Conservation (phyloP, 768 basidiomycete genomes). For the Phallus indusiatus region DNA sequence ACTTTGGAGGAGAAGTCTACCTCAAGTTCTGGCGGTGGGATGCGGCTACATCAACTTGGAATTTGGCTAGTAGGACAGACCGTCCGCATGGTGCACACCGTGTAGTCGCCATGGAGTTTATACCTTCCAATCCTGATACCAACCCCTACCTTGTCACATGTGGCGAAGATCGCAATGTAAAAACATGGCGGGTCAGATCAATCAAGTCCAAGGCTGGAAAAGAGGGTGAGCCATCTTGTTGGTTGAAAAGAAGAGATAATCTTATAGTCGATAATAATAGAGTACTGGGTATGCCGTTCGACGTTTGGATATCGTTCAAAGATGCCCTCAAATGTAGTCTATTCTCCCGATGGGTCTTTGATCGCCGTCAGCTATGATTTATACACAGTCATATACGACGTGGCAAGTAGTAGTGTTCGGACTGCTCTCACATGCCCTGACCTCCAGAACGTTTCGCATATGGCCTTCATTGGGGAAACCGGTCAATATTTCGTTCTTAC, state of each 20-base stretch:
- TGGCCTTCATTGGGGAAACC: constrained; percentile 57
- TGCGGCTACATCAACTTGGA: constrained; percentile 48
- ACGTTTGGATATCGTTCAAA: constrained; percentile 61
- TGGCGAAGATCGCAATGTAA: constrained; percentile 66
- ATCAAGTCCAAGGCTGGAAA: constrained; percentile 33
- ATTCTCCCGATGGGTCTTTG: constrained; percentile 83
- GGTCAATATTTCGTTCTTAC: constrained; percentile 63
- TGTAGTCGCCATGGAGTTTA: constrained; percentile 63
- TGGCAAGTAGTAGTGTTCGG: constrained; percentile 47
- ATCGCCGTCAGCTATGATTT: constrained; percentile 63
- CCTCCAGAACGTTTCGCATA: constrained; percentile 33
- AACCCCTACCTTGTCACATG: constrained; percentile 55
- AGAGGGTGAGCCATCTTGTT: constrained; percentile 38
- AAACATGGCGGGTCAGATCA: constrained; percentile 64
- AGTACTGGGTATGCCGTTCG: constrained; percentile 75
- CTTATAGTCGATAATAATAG: constrained; percentile 26
- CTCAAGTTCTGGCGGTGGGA: constrained; percentile 93
- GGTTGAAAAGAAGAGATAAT: background rate
- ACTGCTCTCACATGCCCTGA: constrained; percentile 53
- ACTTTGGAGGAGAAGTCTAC: constrained; percentile 58
- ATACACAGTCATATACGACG: constrained; percentile 68
- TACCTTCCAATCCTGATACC: constrained; percentile 31
- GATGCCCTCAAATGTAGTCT: constrained; percentile 54
- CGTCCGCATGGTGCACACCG: constrained; percentile 65
- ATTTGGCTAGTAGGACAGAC: constrained; percentile 83